Evolutionary conservation across 805 yeast genomes (phyloP).

Genomic region (Saturnispora quitensis): DNA sequence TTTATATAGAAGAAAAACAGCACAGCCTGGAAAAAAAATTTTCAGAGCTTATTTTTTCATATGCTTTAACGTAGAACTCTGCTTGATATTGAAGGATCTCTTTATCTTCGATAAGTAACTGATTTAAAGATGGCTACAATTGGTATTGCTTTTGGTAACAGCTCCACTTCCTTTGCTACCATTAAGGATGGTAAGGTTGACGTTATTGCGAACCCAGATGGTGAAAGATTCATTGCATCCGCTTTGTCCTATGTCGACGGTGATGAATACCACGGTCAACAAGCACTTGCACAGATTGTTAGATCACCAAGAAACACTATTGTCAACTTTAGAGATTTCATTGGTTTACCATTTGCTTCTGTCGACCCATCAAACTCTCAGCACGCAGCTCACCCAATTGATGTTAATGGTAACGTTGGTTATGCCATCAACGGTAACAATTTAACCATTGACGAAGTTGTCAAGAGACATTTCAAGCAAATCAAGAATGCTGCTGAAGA

Average conservation of each 20-base stretch:
- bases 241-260: constrained; percentile 84
- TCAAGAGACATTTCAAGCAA: constrained; percentile 75
- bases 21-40: neutral
- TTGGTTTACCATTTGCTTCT: constrained; percentile 66
- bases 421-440: constrained; percentile 53
- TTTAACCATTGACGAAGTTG: constrained; percentile 66
- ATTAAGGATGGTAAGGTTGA: constrained; percentile 89
- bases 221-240: constrained; percentile 95
- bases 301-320: constrained; percentile 86
- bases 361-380: constrained; percentile 58
- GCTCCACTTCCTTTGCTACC: constrained; percentile 89
- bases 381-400: constrained; percentile 58
- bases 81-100: neutral
- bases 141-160: constrained; percentile 95
- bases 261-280: constrained; percentile 96
- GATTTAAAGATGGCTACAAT: constrained; percentile 45
- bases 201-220: constrained; percentile 98
- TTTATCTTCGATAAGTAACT: neutral
- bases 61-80: neutral
- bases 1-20: neutral
- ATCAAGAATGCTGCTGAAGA: constrained; percentile 86
- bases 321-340: constrained; percentile 84
- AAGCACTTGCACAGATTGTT: constrained; percentile 84
- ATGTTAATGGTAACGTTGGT: constrained; percentile 56
- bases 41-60: neutral